Conservation (phyloP, 116 monocot genomes). For the Thalassia testudinum region DNA sequence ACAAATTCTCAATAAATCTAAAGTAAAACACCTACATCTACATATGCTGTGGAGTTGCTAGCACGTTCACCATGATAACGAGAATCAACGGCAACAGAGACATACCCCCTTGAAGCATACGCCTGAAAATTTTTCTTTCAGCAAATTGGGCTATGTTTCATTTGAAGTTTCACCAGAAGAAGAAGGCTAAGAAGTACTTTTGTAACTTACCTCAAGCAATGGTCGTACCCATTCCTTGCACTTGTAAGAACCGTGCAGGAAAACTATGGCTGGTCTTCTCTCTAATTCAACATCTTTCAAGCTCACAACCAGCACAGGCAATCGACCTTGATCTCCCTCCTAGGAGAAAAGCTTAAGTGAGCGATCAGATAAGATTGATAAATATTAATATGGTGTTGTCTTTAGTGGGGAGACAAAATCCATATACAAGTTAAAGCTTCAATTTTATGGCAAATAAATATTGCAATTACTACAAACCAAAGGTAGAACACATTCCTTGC, state of each 20-base stretch:
- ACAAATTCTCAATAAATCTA: no score
- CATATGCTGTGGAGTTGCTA: slow-evolving; percentile 42
- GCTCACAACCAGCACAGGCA: slow-evolving; percentile 79
- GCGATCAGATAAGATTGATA: no score
- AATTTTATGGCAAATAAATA: no score
- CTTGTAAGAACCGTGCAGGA: slow-evolving; percentile 88
- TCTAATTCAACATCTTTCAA: slow-evolving; percentile 21
- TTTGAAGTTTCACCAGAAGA: no score
- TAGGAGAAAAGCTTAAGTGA: no score
- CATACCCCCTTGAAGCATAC: slow-evolving; percentile 91
- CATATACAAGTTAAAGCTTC: no score
- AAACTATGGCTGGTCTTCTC: slow-evolving; percentile 71
- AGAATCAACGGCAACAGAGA: slow-evolving; percentile 82
- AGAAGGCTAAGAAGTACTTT: no score
- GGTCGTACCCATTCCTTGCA: slow-evolving; percentile 95
- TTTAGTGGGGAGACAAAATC: no score
- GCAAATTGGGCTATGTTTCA: no score
- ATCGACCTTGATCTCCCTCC: slow-evolving; percentile 80
- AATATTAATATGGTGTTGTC: no score
- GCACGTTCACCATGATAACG: slow-evolving; percentile 99
- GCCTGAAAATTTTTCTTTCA: slow-evolving; percentile 34
- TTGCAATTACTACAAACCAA: no score
- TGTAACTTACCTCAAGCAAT: slow-evolving; percentile 58
- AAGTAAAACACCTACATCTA: slow-evolving; percentile 32
- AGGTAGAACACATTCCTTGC: no score